Base-by-base conservation (phyloP, 495 filamentous ascomycete genomes). In the Aspergillus wentii region DNA sequence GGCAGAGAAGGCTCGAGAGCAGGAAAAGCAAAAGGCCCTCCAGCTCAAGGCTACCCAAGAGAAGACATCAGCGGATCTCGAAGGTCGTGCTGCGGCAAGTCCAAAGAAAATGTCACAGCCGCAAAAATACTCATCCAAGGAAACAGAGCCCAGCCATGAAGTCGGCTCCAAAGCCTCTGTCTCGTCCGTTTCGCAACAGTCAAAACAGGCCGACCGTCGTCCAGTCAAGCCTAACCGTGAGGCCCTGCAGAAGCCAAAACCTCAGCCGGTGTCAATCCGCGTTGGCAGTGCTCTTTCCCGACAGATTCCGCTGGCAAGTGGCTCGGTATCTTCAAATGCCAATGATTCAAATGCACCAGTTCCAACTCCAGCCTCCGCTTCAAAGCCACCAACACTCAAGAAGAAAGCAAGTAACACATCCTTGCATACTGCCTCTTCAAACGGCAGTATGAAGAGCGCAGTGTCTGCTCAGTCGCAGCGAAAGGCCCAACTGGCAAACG, bases 231-330 rank as follows among this genome's bases (percentile, higher is more conserved):
- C 86, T 2, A 76, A 74, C 15, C 88, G 85, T 46, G 83, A 89
- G 35, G 46, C 71, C 2, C 34, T 72, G 4, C 63, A 72, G 17
- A 88, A 87, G 51, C 55, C 76, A 1, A 85, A 82, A 52, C 85
- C 85, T 9, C 83, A 80, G 13, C 85, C 85, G 2, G 85, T 88
- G 3, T 75, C 85, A 1, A 91, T 95, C 44, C 77, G 83, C 20
- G 81, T 95, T 18, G 82, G 85, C 27, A 70, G 66, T 31, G 82
- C 80, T 26, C 67, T 78, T 8, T 82, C 81, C 16, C 83, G 86
- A 26, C 79, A 79, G 19, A 80, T 81, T 26, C 77, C 82, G 19
- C 61, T 85, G 18, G 72, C 78, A 4, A 82, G 77, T 13, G 64
- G 66, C 28, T 62, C 74, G 3, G 57, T 82, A 5, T 64, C 76